Evolutionary conservation across 306 rosid genomes (phyloP).

Genomic region (Fagus sylvatica): DNA sequence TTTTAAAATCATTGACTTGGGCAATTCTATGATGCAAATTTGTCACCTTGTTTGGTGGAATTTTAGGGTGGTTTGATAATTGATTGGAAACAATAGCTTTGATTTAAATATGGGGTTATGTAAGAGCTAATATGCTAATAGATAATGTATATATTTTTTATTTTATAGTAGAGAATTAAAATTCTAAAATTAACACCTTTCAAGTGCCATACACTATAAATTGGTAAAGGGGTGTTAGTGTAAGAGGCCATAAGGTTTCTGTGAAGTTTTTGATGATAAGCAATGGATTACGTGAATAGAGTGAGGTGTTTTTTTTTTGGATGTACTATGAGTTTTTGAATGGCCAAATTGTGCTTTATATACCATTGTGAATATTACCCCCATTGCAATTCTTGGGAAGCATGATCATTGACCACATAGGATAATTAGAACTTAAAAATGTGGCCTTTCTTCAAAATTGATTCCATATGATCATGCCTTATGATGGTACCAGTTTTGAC

Average conservation of each 20-base stretch:
- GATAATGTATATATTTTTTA: neutral
- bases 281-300: neutral
- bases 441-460: neutral
- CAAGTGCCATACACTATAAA: neutral
- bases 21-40: neutral
- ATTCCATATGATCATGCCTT: neutral
- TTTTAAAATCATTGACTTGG: neutral
- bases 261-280: neutral
- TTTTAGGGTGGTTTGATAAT: neutral
- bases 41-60: neutral
- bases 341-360: neutral
- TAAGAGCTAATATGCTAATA: neutral
- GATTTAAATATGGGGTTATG: neutral
- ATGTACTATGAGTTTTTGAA: neutral
- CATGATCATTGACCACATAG: too few species aligned
- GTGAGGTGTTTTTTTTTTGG: neutral
- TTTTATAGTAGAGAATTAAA: neutral
- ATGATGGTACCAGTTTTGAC: neutral
- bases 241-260: neutral
- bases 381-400: neutral
- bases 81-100: neutral
- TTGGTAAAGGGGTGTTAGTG: neutral
- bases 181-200: neutral
- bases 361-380: neutral
- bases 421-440: neutral